Conservation (phyloP, 495 filamentous ascomycete species). For the Cercophora scortea region DNA sequence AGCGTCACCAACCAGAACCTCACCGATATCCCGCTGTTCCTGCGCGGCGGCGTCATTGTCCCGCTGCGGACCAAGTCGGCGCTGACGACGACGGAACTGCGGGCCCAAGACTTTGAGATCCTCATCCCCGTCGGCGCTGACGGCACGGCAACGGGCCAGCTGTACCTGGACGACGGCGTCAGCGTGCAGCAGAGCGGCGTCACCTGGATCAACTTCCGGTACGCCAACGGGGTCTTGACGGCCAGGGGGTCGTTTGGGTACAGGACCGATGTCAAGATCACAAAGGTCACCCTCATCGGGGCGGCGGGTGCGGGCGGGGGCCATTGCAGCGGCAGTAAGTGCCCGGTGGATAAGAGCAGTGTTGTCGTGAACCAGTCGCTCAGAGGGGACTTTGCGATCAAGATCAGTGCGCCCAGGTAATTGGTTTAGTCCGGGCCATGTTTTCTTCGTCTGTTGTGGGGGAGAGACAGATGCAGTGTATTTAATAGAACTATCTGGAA, state of each 20-base stretch:
- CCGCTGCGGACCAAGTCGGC: slow-evolving; percentile 54
- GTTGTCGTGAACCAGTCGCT: slow-evolving; percentile 8
- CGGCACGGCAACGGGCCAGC: slow-evolving; percentile 28
- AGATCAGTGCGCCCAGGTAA: not conserved
- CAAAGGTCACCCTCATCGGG: slow-evolving; percentile 50
- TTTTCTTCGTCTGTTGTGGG: too few species aligned
- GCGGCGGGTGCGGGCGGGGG: slow-evolving; percentile 15
- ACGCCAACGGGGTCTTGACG: slow-evolving; percentile 38
- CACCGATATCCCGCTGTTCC: slow-evolving; percentile 65
- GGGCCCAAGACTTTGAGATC: slow-evolving; percentile 60
- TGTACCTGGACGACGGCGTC: slow-evolving; percentile 59
- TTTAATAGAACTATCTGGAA: too few species aligned
- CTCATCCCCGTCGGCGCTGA: slow-evolving; percentile 53
- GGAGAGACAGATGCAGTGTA: too few species aligned
- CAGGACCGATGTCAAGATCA: slow-evolving; percentile 40
- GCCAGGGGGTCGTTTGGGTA: slow-evolving; percentile 50
- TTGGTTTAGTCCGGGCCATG: too few species aligned
- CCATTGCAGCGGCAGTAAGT: slow-evolving; percentile 2
- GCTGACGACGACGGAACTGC: slow-evolving; percentile 63
- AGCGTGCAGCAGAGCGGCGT: slow-evolving; percentile 42
- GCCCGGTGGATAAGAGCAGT: not conserved
- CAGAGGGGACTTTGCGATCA: slow-evolving; percentile 6
- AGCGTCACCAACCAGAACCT: slow-evolving; percentile 47
- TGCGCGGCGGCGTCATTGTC: slow-evolving; percentile 62
- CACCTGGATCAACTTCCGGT: slow-evolving; percentile 47